Conservation (phyloP, 192 early-diverging fungal genomes). For the Umbelopsis isabellina region DNA sequence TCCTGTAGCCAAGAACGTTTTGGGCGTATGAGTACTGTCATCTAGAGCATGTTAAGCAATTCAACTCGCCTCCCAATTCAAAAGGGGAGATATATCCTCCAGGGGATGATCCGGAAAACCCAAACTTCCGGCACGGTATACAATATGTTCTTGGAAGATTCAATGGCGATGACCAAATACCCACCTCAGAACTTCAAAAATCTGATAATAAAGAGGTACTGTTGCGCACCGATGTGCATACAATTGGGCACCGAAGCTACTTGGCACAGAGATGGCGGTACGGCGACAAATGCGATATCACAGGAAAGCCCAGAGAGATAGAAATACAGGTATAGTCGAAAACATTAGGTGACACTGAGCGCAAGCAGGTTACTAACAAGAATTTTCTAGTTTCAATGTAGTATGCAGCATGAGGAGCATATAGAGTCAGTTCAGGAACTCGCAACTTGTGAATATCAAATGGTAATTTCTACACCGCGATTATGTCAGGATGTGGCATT, state of each 20-base stretch:
- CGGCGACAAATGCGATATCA: slow-evolving; percentile 79
- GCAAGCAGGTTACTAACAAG: background rate
- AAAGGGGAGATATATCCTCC: background rate
- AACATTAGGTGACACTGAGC: background rate
- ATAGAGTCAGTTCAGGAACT: slow-evolving; percentile 70
- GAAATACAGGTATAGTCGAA: slow-evolving; percentile 65
- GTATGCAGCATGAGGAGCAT: slow-evolving; percentile 54
- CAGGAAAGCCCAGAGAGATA: slow-evolving; percentile 64
- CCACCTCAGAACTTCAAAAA: background rate
- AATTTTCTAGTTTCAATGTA: slow-evolving; percentile 75
- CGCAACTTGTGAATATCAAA: slow-evolving; percentile 73
- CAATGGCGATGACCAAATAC: background rate
- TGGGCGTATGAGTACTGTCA: slow-evolving; percentile 93
- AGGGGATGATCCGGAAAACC: background rate
- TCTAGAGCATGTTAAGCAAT: slow-evolving; percentile 35
- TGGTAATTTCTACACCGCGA: slow-evolving; percentile 74
- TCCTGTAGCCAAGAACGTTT: slow-evolving; percentile 48
- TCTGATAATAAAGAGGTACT: background rate
- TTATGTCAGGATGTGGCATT: slow-evolving; percentile 71
- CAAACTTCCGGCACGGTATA: background rate
- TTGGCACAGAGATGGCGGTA: slow-evolving; percentile 73
- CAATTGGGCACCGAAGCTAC: slow-evolving; percentile 40
- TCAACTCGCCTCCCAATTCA: slow-evolving; percentile 23
- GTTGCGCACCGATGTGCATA: background rate
- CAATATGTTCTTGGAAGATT: slow-evolving; percentile 16